Base-by-base conservation (phyloP, 2,329 filamentous ascomycete genomes). In the Acrocalymma vagum region DNA sequence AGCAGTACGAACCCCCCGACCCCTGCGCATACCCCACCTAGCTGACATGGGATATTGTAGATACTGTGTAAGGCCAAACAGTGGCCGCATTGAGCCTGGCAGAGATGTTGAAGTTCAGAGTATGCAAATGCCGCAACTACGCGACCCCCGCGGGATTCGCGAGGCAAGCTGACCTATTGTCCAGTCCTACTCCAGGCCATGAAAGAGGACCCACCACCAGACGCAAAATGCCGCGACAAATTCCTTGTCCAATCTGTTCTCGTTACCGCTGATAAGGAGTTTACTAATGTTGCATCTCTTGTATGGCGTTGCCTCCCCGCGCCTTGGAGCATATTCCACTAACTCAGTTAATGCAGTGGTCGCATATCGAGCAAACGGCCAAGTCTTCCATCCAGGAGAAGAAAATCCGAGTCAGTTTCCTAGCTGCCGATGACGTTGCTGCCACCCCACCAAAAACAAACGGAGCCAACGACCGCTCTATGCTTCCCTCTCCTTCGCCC, bases 61-160 rank as follows among this genome's bases (percentile, higher is more conserved):
- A 79, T 99, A 99, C 77, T 97, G 94, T 72, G 93, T 97, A 44
- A 86, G 94, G 63, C 93, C 94, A 42, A 97, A 99, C 78, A 96
- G 92, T 36, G 94, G 94, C 62, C 88, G 92, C 70, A 94, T 99
- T 71, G 92, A 96, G 69, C 86, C 92, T 25, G 90, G 91, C 58
- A 83, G 88, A 71, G 82, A 88, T 71, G 92, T 99, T 56, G 91
- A 96, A 72, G 93, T 99, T 53, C 87, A 92, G 71, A 92, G 92
- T 96, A 79, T 59, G 81, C 25, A 42, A 38, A 38, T 22, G 14
- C 33, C 32, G 26, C 45, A 16, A 34, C n/a, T 41, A 35, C 30
- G 51, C 48, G 24, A 29, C 32, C 22, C 29, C 43, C 44, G 45
- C 32, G 42, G 49, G 35, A 36, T 45, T 29, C 11, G 23, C 37